Evolutionary conservation across 2,329 filamentous ascomycete genomes (phyloP).

Genomic region (Penicillium vulpinum): DNA sequence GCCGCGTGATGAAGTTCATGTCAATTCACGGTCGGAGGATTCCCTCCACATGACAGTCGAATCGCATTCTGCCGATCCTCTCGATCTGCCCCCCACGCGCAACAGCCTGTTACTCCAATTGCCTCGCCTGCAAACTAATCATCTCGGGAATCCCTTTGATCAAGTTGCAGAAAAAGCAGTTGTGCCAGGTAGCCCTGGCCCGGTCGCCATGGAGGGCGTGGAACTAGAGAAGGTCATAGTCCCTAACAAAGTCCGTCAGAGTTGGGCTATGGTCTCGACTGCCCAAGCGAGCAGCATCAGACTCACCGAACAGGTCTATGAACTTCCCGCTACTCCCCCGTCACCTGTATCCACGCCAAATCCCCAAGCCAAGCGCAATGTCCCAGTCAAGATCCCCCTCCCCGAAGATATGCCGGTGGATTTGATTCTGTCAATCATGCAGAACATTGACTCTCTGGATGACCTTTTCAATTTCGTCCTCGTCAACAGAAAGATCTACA

Average conservation of each 20-base stretch:
- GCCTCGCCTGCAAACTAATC: slow-evolving; percentile 22
- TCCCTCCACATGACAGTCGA: background rate
- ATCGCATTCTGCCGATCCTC: background rate
- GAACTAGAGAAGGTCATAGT: background rate
- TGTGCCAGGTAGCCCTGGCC: slow-evolving; percentile 2
- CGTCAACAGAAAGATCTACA: slow-evolving; percentile 58
- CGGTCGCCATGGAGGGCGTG: background rate
- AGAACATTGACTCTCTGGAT: slow-evolving; percentile 50
- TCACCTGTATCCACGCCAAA: slow-evolving; percentile 14
- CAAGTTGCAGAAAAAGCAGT: background rate
- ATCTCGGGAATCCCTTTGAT: slow-evolving; percentile 11
- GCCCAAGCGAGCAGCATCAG: slow-evolving; percentile 23
- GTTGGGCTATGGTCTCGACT: slow-evolving; percentile 17
- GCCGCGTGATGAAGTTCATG: background rate
- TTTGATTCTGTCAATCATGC: slow-evolving; percentile 56
- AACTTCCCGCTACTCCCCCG: slow-evolving; percentile 33
- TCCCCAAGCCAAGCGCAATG: slow-evolving; percentile 8
- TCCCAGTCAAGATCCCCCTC: slow-evolving; percentile 32
- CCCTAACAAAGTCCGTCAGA: slow-evolving; percentile 19
- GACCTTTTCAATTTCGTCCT: slow-evolving; percentile 58
- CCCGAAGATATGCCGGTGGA: slow-evolving; percentile 48
- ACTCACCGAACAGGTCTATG: slow-evolving; percentile 32
- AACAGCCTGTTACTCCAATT: slow-evolving; percentile 20
- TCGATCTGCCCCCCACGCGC: slow-evolving; percentile 8
- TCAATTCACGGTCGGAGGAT: slow-evolving; percentile 6